Base-by-base conservation (phyloP, 345 rosid genomes). In the Geranium rotundifolium region DNA sequence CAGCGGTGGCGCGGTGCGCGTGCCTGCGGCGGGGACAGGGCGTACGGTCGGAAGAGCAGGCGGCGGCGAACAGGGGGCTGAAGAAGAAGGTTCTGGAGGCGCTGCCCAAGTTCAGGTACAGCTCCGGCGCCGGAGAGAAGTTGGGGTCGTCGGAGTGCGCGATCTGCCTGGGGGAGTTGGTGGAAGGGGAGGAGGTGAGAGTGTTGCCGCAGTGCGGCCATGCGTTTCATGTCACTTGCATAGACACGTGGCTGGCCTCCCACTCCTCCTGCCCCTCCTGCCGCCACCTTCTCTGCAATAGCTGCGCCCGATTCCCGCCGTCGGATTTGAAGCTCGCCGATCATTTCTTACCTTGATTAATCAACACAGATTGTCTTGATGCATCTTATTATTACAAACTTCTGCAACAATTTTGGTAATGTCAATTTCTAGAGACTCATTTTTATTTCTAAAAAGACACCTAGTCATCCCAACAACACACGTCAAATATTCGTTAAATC, bases 11-110 rank as follows among this genome's bases (percentile, higher is more conserved):
- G 9, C 85, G 89, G 1, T 84, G 91, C 69, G 81, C 90, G 57
- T 83, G 85, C 69, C 70, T 80, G 52, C 82, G 84, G 16, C 70
- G 77, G 5, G n/a, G 61, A 1, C 17, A 13, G 29, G 20, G 18
- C 39, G 61, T 31, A 50, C 54, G 41, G 3, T 50, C 55, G 52
- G 69, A 19, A 19, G 20, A 58, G 1, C 77, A 62, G n/a, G 46
- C 59, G 10, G 34, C 62, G 62, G 70, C 77, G 70, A 55, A 84
- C 80, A 69, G 73, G 74, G 96, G 92, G 0, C 67, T 89, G 37
- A 89, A 83, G 63, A 86, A 82, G 86, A 86, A 86, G 73, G 75
- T 79, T 19, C 80, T 89, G 15, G 76, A 73, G 31, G 73, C 85
- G 17, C 85, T 89, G 7, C 96, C 96, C 14, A 83, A 72, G 60